A percentile compares a stretch with the other conserved stretches of the same genome.
Conservation (phyloP, 2,329 filamentous ascomycete species). For the Xylaria sp. region DNA sequence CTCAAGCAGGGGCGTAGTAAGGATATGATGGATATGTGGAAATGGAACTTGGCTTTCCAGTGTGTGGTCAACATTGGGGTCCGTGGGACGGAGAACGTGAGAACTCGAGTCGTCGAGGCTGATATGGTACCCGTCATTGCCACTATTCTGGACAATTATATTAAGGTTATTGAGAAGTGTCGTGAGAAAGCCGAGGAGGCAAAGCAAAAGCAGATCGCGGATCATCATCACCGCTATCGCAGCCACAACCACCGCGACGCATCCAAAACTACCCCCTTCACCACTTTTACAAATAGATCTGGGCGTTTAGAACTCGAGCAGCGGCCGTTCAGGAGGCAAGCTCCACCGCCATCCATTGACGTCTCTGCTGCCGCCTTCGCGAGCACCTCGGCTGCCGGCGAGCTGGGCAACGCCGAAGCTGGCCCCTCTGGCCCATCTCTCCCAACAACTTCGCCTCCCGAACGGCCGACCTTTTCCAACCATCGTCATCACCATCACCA, state of each 20-base stretch:
- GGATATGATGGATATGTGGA: constrained; percentile 99
- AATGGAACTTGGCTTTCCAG: constrained; percentile 99
- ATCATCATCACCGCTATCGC: constrained; percentile 63
- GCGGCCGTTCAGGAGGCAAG: constrained; percentile 76
- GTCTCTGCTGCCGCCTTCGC: constrained; percentile 70
- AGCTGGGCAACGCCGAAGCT: constrained; percentile 61
- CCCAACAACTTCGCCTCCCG: constrained; percentile 76
- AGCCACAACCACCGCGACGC: constrained; percentile 61
- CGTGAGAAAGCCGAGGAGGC: constrained; percentile 86
- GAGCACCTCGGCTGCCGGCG: constrained; percentile 55
- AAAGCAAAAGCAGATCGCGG: constrained; percentile 74
- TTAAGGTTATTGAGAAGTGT: constrained; percentile 93
- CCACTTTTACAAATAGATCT: constrained; percentile 66
- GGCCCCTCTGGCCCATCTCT: constrained; percentile 71
- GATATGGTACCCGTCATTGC: constrained; percentile 99
- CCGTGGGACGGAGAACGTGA: constrained; percentile 90
- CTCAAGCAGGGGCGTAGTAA: constrained; percentile 96
- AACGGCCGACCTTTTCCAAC: constrained; percentile 71
- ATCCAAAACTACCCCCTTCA: constrained; percentile 64
- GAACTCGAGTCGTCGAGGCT: constrained; percentile 95
- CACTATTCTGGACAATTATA: constrained; percentile 97
- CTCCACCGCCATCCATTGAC: constrained; percentile 85
- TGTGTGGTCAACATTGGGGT: constrained; percentile 99
- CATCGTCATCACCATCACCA: constrained; percentile 64
- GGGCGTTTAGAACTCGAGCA: constrained; percentile 67